Percentiles rank a stretch among this genome's conserved stretches.
Conservation (phyloP, 805 yeast genomes). For the Myxozyma mucilagina region DNA sequence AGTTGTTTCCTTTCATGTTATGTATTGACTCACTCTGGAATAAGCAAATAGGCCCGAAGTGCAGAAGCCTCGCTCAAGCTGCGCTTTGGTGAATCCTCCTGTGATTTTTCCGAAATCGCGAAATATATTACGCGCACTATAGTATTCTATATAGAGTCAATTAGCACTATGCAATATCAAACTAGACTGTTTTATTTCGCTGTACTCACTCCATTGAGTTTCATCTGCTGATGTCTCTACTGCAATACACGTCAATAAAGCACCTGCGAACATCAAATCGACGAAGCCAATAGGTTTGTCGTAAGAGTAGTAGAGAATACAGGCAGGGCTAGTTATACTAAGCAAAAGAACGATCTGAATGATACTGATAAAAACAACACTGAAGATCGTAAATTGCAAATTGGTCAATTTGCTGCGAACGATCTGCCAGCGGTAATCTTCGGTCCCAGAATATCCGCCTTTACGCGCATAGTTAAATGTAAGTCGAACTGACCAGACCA, state of each 20-base stretch:
- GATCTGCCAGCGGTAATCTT: slow-evolving; percentile 28
- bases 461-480: slow-evolving; percentile 30
- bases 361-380: slow-evolving; percentile 14
- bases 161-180: not conserved
- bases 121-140: slow-evolving; percentile 19
- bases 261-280: slow-evolving; percentile 11
- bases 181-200: not conserved
- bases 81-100: slow-evolving; percentile 14
- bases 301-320: slow-evolving; percentile 1
- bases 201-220: slow-evolving; percentile 25
- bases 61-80: slow-evolving; percentile 28
- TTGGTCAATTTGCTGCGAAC: slow-evolving; percentile 16
- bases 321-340: slow-evolving; percentile 23
- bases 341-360: slow-evolving; percentile 22
- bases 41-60: slow-evolving; percentile 26
- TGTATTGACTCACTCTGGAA: slow-evolving; percentile 18
- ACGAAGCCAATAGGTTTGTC: not conserved
- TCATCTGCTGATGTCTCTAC: slow-evolving; percentile 22
- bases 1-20: not conserved
- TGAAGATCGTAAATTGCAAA: slow-evolving; percentile 14
- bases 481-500: slow-evolving; percentile 22
- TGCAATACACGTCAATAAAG: slow-evolving; percentile 9
- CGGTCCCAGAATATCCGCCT: slow-evolving; percentile 29
- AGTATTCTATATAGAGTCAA: slow-evolving; percentile 9
- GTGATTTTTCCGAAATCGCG: slow-evolving; percentile 6